Conservation (phyloP, 306 rosid genomes). For the Gleditsia sinensis region DNA sequence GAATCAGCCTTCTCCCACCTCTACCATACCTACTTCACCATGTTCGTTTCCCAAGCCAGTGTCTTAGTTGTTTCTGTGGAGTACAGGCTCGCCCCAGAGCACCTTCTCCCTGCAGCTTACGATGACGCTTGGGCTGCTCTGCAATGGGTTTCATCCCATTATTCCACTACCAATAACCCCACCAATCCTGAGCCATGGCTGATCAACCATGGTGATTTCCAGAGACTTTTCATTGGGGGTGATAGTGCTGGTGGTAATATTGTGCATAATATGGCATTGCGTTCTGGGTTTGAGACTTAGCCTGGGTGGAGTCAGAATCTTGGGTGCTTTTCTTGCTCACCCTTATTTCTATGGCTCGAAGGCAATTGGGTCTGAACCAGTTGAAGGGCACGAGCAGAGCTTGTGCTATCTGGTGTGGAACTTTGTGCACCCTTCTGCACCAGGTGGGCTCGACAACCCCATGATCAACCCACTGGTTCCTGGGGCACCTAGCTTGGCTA, state of each 20-base stretch:
- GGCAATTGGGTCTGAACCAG: background rate
- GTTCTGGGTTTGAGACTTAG: slow-evolving; percentile 33
- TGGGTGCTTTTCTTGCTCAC: slow-evolving; percentile 33
- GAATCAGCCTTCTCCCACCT: slow-evolving; percentile 41
- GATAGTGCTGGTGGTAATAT: slow-evolving; percentile 54
- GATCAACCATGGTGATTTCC: slow-evolving; percentile 21
- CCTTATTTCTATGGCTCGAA: slow-evolving; percentile 42
- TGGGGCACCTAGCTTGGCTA: slow-evolving; percentile 51
- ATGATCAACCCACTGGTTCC: slow-evolving; percentile 30
- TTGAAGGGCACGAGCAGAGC: background rate
- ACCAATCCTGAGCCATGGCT: slow-evolving; percentile 42
- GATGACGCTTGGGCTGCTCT: slow-evolving; percentile 40
- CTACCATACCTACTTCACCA: slow-evolving; percentile 29
- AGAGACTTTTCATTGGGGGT: slow-evolving; percentile 33
- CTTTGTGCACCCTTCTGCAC: slow-evolving; percentile 19
- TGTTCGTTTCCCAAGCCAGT: slow-evolving; percentile 28
- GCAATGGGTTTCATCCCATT: slow-evolving; percentile 27
- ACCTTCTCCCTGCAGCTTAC: slow-evolving; percentile 33
- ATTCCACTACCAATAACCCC: background rate
- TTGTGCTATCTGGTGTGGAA: slow-evolving; percentile 18
- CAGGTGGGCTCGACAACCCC: slow-evolving; percentile 31
- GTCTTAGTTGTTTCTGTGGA: slow-evolving; percentile 41
- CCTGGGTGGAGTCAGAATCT: slow-evolving; percentile 20
- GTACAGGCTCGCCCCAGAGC: slow-evolving; percentile 40
- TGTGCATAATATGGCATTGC: slow-evolving; percentile 41